Conservation (phyloP, 768 basidiomycete genomes). For the Suillus subaureus region DNA sequence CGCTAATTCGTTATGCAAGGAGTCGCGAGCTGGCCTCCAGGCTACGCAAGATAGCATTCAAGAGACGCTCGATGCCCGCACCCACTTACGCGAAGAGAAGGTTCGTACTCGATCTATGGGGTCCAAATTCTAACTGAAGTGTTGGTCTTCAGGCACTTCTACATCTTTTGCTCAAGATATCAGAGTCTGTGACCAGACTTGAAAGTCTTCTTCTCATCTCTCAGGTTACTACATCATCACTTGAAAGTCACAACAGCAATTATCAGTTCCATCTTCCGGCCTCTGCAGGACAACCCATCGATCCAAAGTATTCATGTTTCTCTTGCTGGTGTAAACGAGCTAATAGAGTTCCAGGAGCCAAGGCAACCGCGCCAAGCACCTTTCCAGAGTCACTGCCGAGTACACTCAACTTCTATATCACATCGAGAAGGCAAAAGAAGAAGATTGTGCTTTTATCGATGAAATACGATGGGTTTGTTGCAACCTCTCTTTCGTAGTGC, state of each 20-base stretch:
- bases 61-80: conserved; percentile 73
- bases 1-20: conserved; percentile 37
- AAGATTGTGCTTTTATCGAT: conserved; percentile 78
- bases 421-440: conserved; percentile 73
- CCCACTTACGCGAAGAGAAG: conserved; percentile 84
- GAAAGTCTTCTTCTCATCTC: conserved; percentile 80
- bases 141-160: conserved; percentile 63
- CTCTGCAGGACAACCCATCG: conserved; percentile 36
- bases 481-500: conserved; percentile 13
- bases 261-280: conserved; percentile 34
- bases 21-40: conserved; percentile 64
- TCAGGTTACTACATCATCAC: conserved; percentile 38
- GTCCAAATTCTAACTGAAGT: conserved; percentile 10
- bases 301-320: conserved; percentile 33
- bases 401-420: conserved; percentile 94
- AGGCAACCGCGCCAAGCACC: conserved; percentile 74
- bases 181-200: conserved; percentile 86
- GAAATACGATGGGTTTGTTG: conserved; percentile 82
- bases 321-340: neutral
- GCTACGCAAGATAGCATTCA: conserved; percentile 74
- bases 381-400: conserved; percentile 84
- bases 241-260: conserved; percentile 35
- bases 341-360: conserved; percentile 44
- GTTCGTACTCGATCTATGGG: conserved; percentile 29
- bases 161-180: conserved; percentile 87